Evolutionary conservation across 768 basidiomycete genomes (phyloP), one percentile per base, ranked within the genome.

Genomic region (Collybia mongolica): DNA sequence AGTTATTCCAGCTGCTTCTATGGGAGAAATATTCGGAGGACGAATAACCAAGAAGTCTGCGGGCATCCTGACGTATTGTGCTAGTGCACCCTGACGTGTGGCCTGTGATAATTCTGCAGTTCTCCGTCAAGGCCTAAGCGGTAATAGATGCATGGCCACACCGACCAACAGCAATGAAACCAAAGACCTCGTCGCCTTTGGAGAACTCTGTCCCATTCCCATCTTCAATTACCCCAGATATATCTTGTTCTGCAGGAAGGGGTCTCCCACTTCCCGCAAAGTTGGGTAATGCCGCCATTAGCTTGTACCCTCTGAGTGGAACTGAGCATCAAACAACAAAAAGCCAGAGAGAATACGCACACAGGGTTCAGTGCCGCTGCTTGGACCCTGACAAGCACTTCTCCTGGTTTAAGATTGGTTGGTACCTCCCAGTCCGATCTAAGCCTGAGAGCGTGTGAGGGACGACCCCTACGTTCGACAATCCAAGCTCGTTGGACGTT

Each of bases 281-380:
- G 37, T 72, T 75, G 8, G 84, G 84, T 12, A 77, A 12, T 1
- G 66, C 1, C 15, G 59, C 60, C 77, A 86, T 79, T 1, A 81
- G 0, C 59, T 88, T 88, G 63, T 76, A 83, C 0, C 79, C 83
- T 29, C 86, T 87, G 54, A 20, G 48, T n/a, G 15, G n/a, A 26
- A 18, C n/a, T 26, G 39, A 6, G 23, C 52, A n/a, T 41, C n/a
- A 35, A 48, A 23, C 0, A 24, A 41, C 36, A 24, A 35, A 49
- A 15, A 47, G 18, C 22, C 8, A 36, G 8, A 24, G 17, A 2
- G 37, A n/a, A 24, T 29, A 59, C 77, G 53, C 62, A 86, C 82
- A 83, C 73, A 1, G 87, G 87, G 58, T 92, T 92, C 37, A 90
- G 68, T 0, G 85, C 84, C 0, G 75, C 70, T 26, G 69, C 72